Evolutionary conservation across 2,329 filamentous ascomycete species (phyloP).

Genomic region (Fusarium sp.): DNA sequence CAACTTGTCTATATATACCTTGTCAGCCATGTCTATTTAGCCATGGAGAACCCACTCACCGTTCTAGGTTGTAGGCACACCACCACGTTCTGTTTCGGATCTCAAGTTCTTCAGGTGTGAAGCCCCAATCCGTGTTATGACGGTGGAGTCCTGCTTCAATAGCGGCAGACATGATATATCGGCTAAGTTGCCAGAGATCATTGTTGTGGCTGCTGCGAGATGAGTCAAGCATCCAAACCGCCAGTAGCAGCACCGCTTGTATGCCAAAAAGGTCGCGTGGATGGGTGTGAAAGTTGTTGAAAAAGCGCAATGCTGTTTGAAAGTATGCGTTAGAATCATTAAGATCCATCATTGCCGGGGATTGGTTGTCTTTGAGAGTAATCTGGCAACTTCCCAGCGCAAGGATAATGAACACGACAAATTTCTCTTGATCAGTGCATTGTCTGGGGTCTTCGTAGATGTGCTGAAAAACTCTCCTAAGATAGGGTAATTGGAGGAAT

Average conservation of each 20-base stretch:
- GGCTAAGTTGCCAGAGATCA: slow-evolving; percentile 10
- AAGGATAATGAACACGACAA: neutral
- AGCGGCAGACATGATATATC: slow-evolving; percentile 14
- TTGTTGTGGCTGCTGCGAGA: slow-evolving; percentile 13
- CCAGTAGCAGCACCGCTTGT: neutral
- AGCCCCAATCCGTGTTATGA: slow-evolving; percentile 2
- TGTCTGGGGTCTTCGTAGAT: neutral
- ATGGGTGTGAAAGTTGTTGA: neutral
- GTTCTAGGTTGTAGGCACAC: slow-evolving; percentile 13
- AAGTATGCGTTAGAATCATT: neutral
- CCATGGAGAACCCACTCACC: neutral
- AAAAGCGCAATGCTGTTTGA: neutral
- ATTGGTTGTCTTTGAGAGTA: neutral
- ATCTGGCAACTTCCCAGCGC: neutral
- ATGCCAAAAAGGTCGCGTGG: neutral
- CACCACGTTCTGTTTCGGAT: slow-evolving; percentile 15
- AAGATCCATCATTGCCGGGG: neutral
- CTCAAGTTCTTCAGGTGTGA: slow-evolving; percentile 3
- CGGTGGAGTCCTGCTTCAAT: slow-evolving; percentile 2
- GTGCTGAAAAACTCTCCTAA: neutral
- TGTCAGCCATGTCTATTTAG: neutral
- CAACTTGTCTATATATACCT: neutral
- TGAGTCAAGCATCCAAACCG: slow-evolving; percentile 3
- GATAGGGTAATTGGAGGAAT: neutral
- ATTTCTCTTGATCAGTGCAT: neutral